Percentiles rank a stretch among this genome's conserved stretches.
Evolutionary conservation across 345 rosid genomes (phyloP).

Genomic region (Isatis tinctoria): DNA sequence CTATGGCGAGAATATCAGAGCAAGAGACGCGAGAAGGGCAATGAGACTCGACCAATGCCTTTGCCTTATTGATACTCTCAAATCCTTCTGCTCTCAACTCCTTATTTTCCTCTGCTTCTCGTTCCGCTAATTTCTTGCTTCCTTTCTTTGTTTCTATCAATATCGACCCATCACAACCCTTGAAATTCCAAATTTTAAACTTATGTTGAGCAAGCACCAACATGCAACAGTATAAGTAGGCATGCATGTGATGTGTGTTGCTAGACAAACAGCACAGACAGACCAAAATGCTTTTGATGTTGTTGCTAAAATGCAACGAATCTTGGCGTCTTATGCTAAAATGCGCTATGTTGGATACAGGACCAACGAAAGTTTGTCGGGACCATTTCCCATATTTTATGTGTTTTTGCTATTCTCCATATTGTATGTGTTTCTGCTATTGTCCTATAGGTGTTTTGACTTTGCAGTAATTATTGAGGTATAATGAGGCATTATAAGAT

Average conservation of each 20-base stretch:
- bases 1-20: slow-evolving; percentile 80
- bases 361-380: not conserved
- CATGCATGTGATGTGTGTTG: not conserved
- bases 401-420: not conserved
- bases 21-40: slow-evolving; percentile 88
- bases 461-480: not conserved
- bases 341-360: not conserved
- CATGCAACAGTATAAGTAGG: not conserved
- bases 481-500: not conserved
- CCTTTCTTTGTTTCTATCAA: slow-evolving; percentile 56
- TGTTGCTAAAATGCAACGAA: not conserved
- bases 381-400: not conserved
- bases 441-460: not conserved
- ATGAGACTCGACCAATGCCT: slow-evolving; percentile 65
- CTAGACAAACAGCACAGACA: not conserved
- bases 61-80: slow-evolving; percentile 55
- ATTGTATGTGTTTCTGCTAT: not conserved
- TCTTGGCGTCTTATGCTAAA: not conserved
- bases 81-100: slow-evolving; percentile 65
- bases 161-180: slow-evolving; percentile 93
- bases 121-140: slow-evolving; percentile 61
- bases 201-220: not conserved
- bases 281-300: not conserved
- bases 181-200: not conserved
- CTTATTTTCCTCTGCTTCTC: slow-evolving; percentile 66